Evolutionary conservation across 2,329 filamentous ascomycete genomes (phyloP).

Genomic region (Cercospora sesami): DNA sequence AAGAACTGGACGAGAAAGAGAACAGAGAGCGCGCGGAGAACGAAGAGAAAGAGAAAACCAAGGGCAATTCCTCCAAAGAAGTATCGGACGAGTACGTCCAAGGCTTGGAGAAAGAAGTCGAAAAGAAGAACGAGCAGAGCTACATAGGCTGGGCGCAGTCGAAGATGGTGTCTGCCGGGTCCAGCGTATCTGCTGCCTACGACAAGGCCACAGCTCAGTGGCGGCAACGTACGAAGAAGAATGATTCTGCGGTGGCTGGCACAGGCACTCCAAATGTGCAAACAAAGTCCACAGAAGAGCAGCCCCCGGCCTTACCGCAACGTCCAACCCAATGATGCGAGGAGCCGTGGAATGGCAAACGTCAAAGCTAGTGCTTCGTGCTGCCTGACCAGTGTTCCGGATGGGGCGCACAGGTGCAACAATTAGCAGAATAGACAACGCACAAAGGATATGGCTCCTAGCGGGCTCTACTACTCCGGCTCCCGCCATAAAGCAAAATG

Average conservation of each 20-base stretch:
- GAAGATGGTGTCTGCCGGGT: conserved; percentile 41
- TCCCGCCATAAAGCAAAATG: no score
- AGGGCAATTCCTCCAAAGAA: conserved; percentile 36
- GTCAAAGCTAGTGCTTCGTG: not conserved
- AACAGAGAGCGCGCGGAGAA: conserved; percentile 33
- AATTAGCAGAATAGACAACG: not conserved
- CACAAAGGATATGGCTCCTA: not conserved
- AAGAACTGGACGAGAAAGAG: conserved; percentile 44
- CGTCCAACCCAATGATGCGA: conserved; percentile 4
- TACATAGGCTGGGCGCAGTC: conserved; percentile 46
- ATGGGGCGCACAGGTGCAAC: not conserved
- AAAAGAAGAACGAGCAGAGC: conserved; percentile 48
- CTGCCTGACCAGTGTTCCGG: not conserved
- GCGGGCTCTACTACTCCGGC: not conserved
- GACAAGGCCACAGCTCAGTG: conserved; percentile 26
- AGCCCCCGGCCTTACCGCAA: conserved; percentile 11
- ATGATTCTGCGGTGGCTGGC: not conserved
- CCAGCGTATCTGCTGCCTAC: conserved; percentile 28
- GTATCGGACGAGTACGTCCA: conserved; percentile 38
- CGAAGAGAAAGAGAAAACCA: conserved; percentile 32
- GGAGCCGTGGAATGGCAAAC: not conserved
- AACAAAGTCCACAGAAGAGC: not conserved
- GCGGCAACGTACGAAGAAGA: conserved; percentile 10
- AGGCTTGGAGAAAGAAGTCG: conserved; percentile 44
- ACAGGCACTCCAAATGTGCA: not conserved